Evolutionary conservation across 1,284 basidiomycete species (phyloP), one percentile per base, ranked within the genome.

Genomic region (Ustilago nuda): DNA sequence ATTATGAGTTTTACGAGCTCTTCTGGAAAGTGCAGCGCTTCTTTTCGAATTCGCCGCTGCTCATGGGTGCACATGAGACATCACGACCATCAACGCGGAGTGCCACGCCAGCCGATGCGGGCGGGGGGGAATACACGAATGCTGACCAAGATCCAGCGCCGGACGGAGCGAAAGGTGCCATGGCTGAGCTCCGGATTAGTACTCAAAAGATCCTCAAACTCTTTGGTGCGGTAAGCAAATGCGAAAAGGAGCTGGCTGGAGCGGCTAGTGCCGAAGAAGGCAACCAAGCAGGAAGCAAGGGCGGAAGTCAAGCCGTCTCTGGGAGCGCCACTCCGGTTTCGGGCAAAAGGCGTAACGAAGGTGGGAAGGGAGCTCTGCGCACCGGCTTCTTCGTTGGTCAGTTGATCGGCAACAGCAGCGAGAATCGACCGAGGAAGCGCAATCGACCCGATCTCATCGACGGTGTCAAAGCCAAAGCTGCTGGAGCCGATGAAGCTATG

Each of bases 11-110:
- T 60, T 85, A 85, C 66, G 59, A 70, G 43, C 52, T 78, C 27
- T 84, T 84, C 54, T 85, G 84, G 84, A 71, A 66, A 37, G 63
- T 81, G 41, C 84, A 85, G 55, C 57, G 65, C 7, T 82, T 77
- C 70, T 84, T 84, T 39, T 64, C 82, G 27, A 78, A 83, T 41
- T 82, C 82, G 3, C 61, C 70, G 3, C 39, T 73, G 8, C 75
- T 85, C 6, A 79, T 83, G 76, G 65, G 64, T 5, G 64, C 58
- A 9, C 54, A 27, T 0, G 66, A 70, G 4, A 56, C 55, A 3
- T 72, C 66, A 12, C 43, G 64, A 0, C 64, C 67, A 15, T 67
- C 66, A 3, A 73, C 75, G 9, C 60, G 75, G 46, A 65, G 58
- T 19, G 57, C 55, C 2, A 73, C 75, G 2, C 75, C 75, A 23